A percentile compares a stretch with the other conserved stretches of the same genome.
phyloP scores from a whole-genome alignment of 73 alveolate genomes.

The Uronychia binucleata region DNA sequence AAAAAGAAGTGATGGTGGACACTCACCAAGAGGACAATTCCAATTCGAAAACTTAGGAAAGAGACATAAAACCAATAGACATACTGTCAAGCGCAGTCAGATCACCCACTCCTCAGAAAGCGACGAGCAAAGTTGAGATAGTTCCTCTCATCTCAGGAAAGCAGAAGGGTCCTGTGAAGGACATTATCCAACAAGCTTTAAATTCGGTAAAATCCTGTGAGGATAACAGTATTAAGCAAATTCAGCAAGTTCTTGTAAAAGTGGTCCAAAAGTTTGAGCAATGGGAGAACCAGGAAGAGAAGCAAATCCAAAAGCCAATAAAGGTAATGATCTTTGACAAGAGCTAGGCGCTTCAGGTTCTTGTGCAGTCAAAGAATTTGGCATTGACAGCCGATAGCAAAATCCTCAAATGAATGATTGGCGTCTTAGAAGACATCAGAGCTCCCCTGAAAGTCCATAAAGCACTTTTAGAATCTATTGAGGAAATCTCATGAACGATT shows the following conservation, averaged over 20 bases:
- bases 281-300: not conserved
- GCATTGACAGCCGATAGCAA: not conserved
- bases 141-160: too few relatives aligned
- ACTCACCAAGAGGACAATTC: too few relatives aligned
- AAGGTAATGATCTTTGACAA: not conserved
- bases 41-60: too few relatives aligned
- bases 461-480: not conserved
- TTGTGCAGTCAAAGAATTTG: not conserved
- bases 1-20: too few relatives aligned
- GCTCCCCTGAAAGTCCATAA: not conserved
- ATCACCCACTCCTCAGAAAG: too few relatives aligned
- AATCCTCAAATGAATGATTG: not conserved
- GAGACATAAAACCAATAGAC: too few relatives aligned
- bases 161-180: too few relatives aligned
- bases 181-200: too few relatives aligned
- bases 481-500: not conserved
- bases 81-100: too few relatives aligned
- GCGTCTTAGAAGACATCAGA: not conserved
- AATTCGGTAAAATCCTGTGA: not conserved
- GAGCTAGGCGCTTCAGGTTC: not conserved
- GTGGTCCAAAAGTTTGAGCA: not conserved
- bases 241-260: too few relatives aligned
- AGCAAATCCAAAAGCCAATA: not conserved
- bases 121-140: too few relatives aligned
- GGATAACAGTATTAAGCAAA: not conserved